Conservation (phyloP, 73 alveolate species). For the Effrenium voratum region DNA sequence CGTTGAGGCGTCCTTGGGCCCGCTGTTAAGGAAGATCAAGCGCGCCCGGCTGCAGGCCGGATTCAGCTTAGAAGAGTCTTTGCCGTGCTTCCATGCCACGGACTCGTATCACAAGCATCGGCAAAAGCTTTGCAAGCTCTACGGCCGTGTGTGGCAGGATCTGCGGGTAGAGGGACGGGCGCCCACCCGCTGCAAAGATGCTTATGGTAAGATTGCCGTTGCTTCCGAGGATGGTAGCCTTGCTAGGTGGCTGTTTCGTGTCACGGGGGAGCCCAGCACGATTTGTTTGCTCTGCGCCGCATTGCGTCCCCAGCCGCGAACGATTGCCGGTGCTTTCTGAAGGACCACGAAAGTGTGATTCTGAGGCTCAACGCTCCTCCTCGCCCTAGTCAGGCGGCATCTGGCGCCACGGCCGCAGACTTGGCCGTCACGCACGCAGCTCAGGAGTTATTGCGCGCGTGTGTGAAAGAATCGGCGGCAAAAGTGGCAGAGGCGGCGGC, state of each 20-base stretch:
- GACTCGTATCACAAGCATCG: slow-evolving; percentile 7
- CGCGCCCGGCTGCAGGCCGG: not conserved
- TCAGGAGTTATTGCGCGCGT: not conserved
- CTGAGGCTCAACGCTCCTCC: slow-evolving; percentile 5
- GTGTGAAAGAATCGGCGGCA: not conserved
- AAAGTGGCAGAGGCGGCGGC: not conserved
- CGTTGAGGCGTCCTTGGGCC: not conserved
- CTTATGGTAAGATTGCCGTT: not conserved
- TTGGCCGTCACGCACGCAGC: too few species aligned
- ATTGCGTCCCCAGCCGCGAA: not conserved
- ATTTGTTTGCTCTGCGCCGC: not conserved
- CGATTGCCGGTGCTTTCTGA: slow-evolving; percentile 1
- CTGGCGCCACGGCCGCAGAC: too few species aligned
- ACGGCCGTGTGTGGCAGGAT: not conserved
- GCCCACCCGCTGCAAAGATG: not conserved
- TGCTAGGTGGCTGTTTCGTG: not conserved
- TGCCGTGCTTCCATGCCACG: not conserved
- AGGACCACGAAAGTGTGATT: not conserved
- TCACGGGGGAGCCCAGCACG: not conserved
- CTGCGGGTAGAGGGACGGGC: not conserved
- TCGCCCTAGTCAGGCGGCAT: not conserved
- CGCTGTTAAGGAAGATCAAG: not conserved
- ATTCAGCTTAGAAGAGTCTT: not conserved
- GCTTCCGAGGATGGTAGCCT: not conserved
- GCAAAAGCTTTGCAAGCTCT: not conserved